These are phyloP conservation scores for Lignosus rhinocerotis DNA, from an alignment of 1,284 basidiomycete species.

Conservation along the genomic window DNA sequence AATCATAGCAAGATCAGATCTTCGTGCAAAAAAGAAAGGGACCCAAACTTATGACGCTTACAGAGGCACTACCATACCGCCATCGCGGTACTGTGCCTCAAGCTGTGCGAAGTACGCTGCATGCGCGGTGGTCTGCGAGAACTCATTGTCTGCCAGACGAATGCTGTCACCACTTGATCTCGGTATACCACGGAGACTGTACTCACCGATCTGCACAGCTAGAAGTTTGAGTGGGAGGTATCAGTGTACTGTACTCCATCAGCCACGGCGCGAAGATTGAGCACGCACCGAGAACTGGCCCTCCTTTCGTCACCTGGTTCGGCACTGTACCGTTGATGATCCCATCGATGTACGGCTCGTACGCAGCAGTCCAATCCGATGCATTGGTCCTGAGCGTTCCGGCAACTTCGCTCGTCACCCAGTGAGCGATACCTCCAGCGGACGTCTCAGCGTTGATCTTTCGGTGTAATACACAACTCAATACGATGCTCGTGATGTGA, in stretches of 20 bases:
- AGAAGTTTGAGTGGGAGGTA: not conserved
- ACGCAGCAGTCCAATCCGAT: constrained; percentile 66
- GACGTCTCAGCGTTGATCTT: constrained; percentile 84
- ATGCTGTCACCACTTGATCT: too few species aligned
- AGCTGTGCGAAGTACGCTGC: constrained; percentile 71
- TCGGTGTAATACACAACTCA: not conserved
- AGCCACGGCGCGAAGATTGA: not conserved
- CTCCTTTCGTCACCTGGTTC: constrained; percentile 69
- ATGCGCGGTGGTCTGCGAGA: constrained; percentile 48
- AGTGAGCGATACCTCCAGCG: constrained; percentile 78
- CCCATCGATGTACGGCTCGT: constrained; percentile 68
- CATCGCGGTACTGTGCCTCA: constrained; percentile 54
- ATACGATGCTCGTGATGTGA: not conserved
- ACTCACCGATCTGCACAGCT: constrained; percentile 70
- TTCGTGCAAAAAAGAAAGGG: too few species aligned
- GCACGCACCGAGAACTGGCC: constrained; percentile 69
- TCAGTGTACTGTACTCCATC: too few species aligned
- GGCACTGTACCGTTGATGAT: constrained; percentile 61
- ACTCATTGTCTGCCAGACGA: constrained; percentile 70
- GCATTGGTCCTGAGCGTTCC: constrained; percentile 70
- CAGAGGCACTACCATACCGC: constrained; percentile 67
- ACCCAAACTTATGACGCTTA: constrained; percentile 3
- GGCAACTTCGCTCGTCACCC: constrained; percentile 69
- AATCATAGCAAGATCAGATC: too few species aligned
- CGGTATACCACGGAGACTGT: too few species aligned